Evolutionary conservation across 805 yeast genomes (phyloP).

Genomic region (Myxozyma sirexii): DNA sequence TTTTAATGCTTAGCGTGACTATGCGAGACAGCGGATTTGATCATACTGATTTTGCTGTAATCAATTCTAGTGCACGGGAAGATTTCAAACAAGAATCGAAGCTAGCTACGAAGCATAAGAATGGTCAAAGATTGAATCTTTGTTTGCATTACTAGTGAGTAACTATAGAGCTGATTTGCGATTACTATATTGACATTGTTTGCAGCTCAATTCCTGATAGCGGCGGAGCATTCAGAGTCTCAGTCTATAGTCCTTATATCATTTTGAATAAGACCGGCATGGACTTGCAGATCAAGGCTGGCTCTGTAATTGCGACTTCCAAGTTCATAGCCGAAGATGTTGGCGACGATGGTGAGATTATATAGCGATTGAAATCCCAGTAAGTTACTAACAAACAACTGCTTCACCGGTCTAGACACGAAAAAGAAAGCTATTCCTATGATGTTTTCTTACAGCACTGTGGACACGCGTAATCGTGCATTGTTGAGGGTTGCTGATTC

Average conservation of each 20-base stretch:
- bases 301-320: conserved; percentile 56
- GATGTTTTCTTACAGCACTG: conserved; percentile 80
- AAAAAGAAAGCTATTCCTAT: conserved; percentile 53
- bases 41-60: conserved; percentile 73
- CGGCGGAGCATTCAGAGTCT: conserved; percentile 64
- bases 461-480: conserved; percentile 68
- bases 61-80: conserved; percentile 54
- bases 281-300: conserved; percentile 59
- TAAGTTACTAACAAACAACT: neutral
- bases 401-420: conserved; percentile 30
- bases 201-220: conserved; percentile 45
- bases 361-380: too few species aligned
- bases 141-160: conserved; percentile 60
- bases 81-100: conserved; percentile 60
- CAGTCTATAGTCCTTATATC: conserved; percentile 82
- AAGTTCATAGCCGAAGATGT: conserved; percentile 13
- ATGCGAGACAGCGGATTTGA: conserved; percentile 57
- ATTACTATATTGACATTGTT: neutral
- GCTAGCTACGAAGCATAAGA: conserved; percentile 56
- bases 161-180: neutral
- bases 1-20: conserved; percentile 68
- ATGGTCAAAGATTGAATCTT: conserved; percentile 69
- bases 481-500: conserved; percentile 67
- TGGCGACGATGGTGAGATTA: conserved; percentile 14
- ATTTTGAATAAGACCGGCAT: conserved; percentile 78